These are phyloP conservation scores for Eremothecium sinecaudum DNA, from an alignment of 1,139 yeast species.

Conservation along the genomic window DNA sequence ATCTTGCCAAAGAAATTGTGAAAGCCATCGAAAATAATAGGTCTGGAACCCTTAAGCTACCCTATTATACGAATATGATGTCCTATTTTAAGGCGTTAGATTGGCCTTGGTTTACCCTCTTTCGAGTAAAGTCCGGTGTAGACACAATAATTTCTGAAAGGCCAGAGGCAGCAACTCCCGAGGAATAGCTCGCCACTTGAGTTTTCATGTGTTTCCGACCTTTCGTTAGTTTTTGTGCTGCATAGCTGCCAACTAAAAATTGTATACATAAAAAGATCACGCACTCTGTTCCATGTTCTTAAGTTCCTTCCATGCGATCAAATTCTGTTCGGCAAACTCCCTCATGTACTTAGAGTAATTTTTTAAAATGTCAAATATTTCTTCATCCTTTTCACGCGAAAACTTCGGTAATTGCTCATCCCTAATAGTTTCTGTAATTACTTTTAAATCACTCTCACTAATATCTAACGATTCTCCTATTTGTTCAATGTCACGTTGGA, in stretches of 20 bases:
- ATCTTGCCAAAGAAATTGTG: constrained; percentile 54
- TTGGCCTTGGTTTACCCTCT: constrained; percentile 46
- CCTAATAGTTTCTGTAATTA: constrained; percentile 27
- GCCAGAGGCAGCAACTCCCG: not conserved
- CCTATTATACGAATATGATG: constrained; percentile 63
- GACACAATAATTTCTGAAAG: constrained; percentile 1
- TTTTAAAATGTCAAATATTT: constrained; percentile 20
- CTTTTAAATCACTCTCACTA: constrained; percentile 27
- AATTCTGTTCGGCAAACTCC: constrained; percentile 29
- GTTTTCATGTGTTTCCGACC: not conserved
- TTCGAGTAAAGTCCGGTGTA: constrained; percentile 10
- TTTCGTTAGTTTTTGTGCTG: not conserved
- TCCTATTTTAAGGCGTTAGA: constrained; percentile 68
- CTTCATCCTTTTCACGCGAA: constrained; percentile 25
- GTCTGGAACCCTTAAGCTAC: constrained; percentile 61
- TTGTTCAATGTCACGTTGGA: constrained; percentile 27
- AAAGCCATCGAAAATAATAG: constrained; percentile 49
- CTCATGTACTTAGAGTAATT: constrained; percentile 27
- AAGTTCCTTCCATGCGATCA: constrained; percentile 32
- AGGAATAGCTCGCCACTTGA: too few species aligned
- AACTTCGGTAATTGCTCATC: constrained; percentile 23
- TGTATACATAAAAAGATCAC: constrained; percentile 1
- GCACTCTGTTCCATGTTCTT: constrained; percentile 13
- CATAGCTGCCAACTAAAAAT: not conserved
- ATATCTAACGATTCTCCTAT: constrained; percentile 29